Percentiles rank a stretch among this genome's conserved stretches.
Evolutionary conservation across 805 yeast genomes (phyloP).

Genomic region (Candida chauliodis): DNA sequence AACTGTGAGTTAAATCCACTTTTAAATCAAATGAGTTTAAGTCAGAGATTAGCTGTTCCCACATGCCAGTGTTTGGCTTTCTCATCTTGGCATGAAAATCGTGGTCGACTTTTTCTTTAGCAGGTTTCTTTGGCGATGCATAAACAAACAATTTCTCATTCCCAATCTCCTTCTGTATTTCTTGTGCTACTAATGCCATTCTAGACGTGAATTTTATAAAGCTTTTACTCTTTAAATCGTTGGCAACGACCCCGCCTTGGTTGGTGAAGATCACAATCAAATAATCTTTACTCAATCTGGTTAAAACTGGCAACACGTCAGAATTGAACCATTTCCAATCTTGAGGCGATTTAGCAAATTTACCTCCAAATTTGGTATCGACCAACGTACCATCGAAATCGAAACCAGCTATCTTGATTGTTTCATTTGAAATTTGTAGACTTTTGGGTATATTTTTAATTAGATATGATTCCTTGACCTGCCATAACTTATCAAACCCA

Average conservation of each 20-base stretch:
- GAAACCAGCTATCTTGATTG: constrained; percentile 59
- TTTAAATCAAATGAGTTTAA: constrained; percentile 18
- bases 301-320: constrained; percentile 2
- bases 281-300: constrained; percentile 24
- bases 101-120: constrained; percentile 14
- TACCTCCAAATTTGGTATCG: constrained; percentile 56
- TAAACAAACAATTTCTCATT: constrained; percentile 40
- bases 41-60: constrained; percentile 48
- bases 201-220: constrained; percentile 39
- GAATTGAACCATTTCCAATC: constrained; percentile 67
- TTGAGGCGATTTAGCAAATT: constrained; percentile 51
- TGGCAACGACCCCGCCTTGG: constrained; percentile 67
- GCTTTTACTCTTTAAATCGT: constrained; percentile 23
- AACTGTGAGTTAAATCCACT: constrained; percentile 44
- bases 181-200: constrained; percentile 35
- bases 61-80: constrained; percentile 82
- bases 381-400: constrained; percentile 85
- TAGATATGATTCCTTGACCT: constrained; percentile 38
- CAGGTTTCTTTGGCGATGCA: constrained; percentile 61
- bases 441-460: constrained; percentile 37
- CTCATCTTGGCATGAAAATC: constrained; percentile 42
- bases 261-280: constrained; percentile 75
- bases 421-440: constrained; percentile 8
- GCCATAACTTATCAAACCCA: constrained; percentile 15
- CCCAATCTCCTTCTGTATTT: constrained; percentile 14